Base-by-base conservation (phyloP, 495 filamentous ascomycete genomes). In the Evernia prunastri region DNA sequence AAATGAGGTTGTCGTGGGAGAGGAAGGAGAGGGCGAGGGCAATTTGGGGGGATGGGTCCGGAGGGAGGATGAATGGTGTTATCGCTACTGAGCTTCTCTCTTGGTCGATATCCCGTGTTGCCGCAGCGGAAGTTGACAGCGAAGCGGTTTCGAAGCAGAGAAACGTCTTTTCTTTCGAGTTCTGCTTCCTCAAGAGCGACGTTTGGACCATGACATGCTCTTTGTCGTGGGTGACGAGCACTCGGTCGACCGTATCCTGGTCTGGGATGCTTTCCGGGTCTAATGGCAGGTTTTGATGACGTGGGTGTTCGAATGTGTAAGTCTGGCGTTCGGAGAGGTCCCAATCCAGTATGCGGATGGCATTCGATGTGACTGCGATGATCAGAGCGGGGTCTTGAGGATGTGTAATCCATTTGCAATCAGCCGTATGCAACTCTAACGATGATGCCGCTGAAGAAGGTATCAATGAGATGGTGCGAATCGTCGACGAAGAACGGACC, bases 351-450 rank as follows among this genome's bases (percentile, higher is more conserved):
- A 67, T 54, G 47, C 61, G 64, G 61, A 70, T 65, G 39, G 40
- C 42, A 20, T 64, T 47, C 17, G 70, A 60, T 43, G 68, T 66
- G 31, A 72, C 57, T 20, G 66, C 67, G 17, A 72, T 58, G 20
- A 73, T 63, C 3, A 71, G 61, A 58, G 63, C 61, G 4, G 63
- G 66, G 37, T 71, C 59, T 49, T 68, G 62, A 15, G 70, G 70
- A 49, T 73, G 70, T 29, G 37, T 57, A 54, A 71, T 69, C 71
- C 70, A 72, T 63, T 47, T 49, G 47, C 51, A 40, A 20, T 58
- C 59, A 33, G 63, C 23, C 10, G 51, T 59, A 20, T 43, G 59
- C 45, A 60, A 53, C 11, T 61, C 60, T 51, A 51, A 53, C 23
- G 49, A 61, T 6, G n/a, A 1, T 29, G 56, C 39, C 25, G 58